Base-by-base conservation (phyloP, 176 grass and related monocot species). In the Cenchrus purpureus region DNA sequence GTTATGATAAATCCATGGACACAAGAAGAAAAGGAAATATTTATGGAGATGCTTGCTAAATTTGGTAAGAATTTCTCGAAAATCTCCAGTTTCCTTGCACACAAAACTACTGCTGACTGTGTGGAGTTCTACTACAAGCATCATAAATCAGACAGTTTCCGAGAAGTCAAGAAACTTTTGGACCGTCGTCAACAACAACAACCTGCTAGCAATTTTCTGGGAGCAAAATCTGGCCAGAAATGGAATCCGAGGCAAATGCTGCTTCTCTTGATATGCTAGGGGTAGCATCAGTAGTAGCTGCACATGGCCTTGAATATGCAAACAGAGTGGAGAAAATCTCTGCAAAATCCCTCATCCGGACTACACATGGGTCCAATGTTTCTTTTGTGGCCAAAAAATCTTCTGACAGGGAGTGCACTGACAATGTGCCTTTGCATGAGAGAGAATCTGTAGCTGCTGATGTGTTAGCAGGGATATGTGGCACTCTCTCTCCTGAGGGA, bases 51-150 rank as follows among this genome's bases (percentile, higher is more conserved):
- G 90, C 86, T 99, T 84, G 94, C 86, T 64, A 87, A 84, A 77
- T 92, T 91, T 88, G 97, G 97, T 60, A 97, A 99, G 84, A 79
- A 99, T 91, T 99, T 99, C 78, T 87, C 88, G 12, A 99, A 91
- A 86, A 99, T 97, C 43, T 89, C 97, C 62, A 88, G 68, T 82
- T 96, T 91, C 52, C 78, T 99, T 77, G 34, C 75, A 22, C 97
- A 99, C 79, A 99, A 97, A 82, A 97, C 93, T 45, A 99, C 94
- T 10, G 97, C 97, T 57, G 93, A 99, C 63, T 99, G 97, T 87
- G 84, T 99, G 55, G 97, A 99, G 82, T 97, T 99, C 77, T 99
- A 99, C 72, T 99, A 97, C 68, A 99, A 92, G 76, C 95, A 95
- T 78, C 97, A 99, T 76, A 99, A 99, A 83, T 99, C 94, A 84